phyloP scores from a whole-genome alignment of 2,329 filamentous ascomycete species.

The Trichoderma koningii region DNA sequence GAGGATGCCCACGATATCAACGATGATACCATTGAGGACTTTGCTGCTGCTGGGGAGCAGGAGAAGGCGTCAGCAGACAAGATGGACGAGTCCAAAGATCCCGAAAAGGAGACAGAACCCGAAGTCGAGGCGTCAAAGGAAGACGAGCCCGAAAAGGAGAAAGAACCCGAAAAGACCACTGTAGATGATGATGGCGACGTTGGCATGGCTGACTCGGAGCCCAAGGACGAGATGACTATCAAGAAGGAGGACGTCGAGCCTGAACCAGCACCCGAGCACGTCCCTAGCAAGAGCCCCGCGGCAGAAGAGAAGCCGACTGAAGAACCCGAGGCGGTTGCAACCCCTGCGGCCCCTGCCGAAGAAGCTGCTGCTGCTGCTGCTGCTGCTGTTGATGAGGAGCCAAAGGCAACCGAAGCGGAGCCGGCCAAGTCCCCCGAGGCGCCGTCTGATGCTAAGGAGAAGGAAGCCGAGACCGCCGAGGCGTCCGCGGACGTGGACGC shows the following conservation, averaged over 20 bases:
- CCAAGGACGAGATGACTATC: slow-evolving; percentile 40
- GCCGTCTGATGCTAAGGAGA: slow-evolving; percentile 28
- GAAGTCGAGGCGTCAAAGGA: slow-evolving; percentile 6
- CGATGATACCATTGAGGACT: slow-evolving; percentile 50
- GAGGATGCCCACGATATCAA: slow-evolving; percentile 43
- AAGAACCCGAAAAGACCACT: slow-evolving; percentile 35
- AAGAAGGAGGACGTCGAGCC: slow-evolving; percentile 46
- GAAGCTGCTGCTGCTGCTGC: background rate
- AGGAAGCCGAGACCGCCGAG: slow-evolving; percentile 30
- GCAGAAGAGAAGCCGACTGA: slow-evolving; percentile 33
- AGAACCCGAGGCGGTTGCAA: slow-evolving; percentile 28
- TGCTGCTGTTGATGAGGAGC: slow-evolving; percentile 21
- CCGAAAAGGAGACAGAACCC: slow-evolving; percentile 14
- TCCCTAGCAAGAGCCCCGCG: slow-evolving; percentile 33
- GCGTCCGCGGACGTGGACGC: slow-evolving; percentile 33
- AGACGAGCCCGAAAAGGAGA: background rate
- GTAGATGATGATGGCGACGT: slow-evolving; percentile 54
- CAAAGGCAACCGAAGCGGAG: slow-evolving; percentile 27
- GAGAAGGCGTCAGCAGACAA: slow-evolving; percentile 34
- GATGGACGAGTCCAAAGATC: slow-evolving; percentile 11
- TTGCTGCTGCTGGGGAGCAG: slow-evolving; percentile 37
- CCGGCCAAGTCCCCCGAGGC: slow-evolving; percentile 33
- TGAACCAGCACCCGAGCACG: slow-evolving; percentile 38
- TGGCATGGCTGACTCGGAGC: slow-evolving; percentile 50
- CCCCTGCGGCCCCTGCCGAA: slow-evolving; percentile 1